A percentile compares a stretch with the other conserved stretches of the same genome.
Evolutionary conservation across 2,329 filamentous ascomycete species (phyloP).

Genomic region (Onygenales sp.): DNA sequence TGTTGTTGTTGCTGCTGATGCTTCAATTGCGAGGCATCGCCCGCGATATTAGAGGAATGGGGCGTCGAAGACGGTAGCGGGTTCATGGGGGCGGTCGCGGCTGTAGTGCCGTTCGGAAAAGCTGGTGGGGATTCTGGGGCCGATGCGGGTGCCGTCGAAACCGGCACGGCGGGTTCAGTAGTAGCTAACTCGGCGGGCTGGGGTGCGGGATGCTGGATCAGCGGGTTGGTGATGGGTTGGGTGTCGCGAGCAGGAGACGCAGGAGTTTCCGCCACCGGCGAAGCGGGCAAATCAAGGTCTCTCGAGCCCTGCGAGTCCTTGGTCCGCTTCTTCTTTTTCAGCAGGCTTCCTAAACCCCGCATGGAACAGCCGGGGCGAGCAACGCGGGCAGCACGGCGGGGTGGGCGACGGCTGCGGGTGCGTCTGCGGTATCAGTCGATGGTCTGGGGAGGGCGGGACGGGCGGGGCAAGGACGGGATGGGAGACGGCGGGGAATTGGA

Average conservation of each 20-base stretch:
- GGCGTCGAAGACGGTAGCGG: not conserved
- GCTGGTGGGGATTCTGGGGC: not conserved
- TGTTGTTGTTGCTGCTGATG: constrained; percentile 28
- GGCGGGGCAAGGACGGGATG: not conserved
- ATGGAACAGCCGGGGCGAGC: constrained; percentile 40
- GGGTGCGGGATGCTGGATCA: constrained; percentile 9
- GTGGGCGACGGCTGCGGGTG: not conserved
- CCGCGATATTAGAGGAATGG: constrained; percentile 1
- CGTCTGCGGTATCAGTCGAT: not conserved
- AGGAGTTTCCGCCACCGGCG: constrained; percentile 17
- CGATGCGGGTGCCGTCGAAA: not conserved
- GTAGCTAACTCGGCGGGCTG: not conserved
- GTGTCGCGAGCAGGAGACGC: constrained; percentile 12
- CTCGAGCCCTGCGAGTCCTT: constrained; percentile 59
- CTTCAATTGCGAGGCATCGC: constrained; percentile 15
- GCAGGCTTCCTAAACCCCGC: constrained; percentile 81
- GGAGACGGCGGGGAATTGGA: not conserved
- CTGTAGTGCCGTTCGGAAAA: not conserved
- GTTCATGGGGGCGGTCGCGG: not conserved
- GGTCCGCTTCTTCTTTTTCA: constrained; percentile 99
- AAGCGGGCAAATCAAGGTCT: constrained; percentile 20
- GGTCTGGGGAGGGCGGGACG: not conserved
- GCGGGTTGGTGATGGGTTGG: constrained; percentile 6
- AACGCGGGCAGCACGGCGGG: constrained; percentile 1
- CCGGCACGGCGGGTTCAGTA: not conserved